Conservation (phyloP, 2,329 filamentous ascomycete genomes). For the Aspergillus flavus region DNA sequence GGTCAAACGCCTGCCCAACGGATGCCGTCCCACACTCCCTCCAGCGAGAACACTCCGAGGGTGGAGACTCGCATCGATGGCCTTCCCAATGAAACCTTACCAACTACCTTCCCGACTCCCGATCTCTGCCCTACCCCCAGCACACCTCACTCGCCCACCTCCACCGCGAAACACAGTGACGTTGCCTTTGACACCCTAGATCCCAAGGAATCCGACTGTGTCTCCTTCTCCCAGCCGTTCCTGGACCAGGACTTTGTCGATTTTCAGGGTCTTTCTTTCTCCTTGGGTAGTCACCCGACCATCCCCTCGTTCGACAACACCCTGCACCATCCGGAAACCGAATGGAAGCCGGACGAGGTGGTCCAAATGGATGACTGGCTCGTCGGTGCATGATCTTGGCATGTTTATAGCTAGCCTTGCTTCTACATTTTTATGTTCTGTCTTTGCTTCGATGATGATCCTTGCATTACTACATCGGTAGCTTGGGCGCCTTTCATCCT, state of each 20-base stretch:
- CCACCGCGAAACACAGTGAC: conserved; percentile 7
- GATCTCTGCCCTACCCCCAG: conserved; percentile 37
- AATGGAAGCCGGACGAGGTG: conserved; percentile 37
- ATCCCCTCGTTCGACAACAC: conserved; percentile 19
- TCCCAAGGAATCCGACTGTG: conserved; percentile 23
- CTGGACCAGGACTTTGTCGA: conserved; percentile 31
- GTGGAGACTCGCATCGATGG: conserved; percentile 16
- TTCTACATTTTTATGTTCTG: background rate
- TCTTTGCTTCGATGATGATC: background rate
- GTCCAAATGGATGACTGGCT: conserved; percentile 36
- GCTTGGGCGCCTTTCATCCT: conserved; percentile 16
- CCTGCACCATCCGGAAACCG: conserved; percentile 27
- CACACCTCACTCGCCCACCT: conserved; percentile 32
- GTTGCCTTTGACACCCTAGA: conserved; percentile 12
- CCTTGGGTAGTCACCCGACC: background rate
- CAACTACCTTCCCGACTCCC: conserved; percentile 35
- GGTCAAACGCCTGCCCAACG: background rate
- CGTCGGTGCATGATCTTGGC: conserved; percentile 27
- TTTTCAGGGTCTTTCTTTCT: conserved; percentile 23
- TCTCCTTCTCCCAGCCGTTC: conserved; percentile 31
- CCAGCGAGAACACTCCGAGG: background rate
- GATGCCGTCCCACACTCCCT: conserved; percentile 18
- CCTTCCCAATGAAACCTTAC: conserved; percentile 31
- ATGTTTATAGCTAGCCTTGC: background rate
- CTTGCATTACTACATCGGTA: background rate